These are phyloP conservation scores for Pythium phragmitis DNA, from an alignment of 352 stramenopile species.

Conservation along the genomic window DNA sequence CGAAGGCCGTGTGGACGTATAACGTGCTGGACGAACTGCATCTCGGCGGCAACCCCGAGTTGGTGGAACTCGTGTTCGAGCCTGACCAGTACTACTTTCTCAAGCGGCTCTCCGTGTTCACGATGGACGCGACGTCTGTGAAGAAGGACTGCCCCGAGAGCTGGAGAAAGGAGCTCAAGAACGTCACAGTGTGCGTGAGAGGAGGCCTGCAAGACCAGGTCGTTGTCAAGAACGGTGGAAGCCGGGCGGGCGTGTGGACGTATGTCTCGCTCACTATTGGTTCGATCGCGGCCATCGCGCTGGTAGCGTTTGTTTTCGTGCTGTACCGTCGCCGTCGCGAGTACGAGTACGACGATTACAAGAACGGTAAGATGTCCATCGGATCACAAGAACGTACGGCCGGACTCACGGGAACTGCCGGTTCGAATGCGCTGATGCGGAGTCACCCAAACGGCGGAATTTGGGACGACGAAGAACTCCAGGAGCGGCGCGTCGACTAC, in stretches of 20 bases:
- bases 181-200: constrained; percentile 11
- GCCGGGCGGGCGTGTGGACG: constrained; percentile 3
- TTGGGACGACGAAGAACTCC: constrained; percentile 63
- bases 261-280: constrained; percentile 12
- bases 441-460: constrained; percentile 19
- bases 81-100: constrained; percentile 20
- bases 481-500: constrained; percentile 63
- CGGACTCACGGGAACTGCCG: constrained; percentile 3
- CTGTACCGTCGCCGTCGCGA: constrained; percentile 11
- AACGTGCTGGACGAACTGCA: constrained; percentile 20
- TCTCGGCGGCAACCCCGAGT: constrained; percentile 7
- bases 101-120: constrained; percentile 15
- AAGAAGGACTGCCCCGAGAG: constrained; percentile 7
- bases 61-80: constrained; percentile 9
- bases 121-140: constrained; percentile 6
- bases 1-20: constrained; percentile 14
- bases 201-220: background rate
- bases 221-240: background rate
- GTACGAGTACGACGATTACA: constrained; percentile 5
- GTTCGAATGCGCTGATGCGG: constrained; percentile 9
- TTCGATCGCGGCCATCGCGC: background rate
- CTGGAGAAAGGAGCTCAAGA: constrained; percentile 12
- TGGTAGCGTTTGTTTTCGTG: constrained; percentile 12
- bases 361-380: background rate
- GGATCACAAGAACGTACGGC: constrained; percentile 10